Percentiles rank a stretch among this genome's conserved stretches.
phyloP scores from a whole-genome alignment of 2,329 filamentous ascomycete genomes.

The Ophiostoma quercus region DNA sequence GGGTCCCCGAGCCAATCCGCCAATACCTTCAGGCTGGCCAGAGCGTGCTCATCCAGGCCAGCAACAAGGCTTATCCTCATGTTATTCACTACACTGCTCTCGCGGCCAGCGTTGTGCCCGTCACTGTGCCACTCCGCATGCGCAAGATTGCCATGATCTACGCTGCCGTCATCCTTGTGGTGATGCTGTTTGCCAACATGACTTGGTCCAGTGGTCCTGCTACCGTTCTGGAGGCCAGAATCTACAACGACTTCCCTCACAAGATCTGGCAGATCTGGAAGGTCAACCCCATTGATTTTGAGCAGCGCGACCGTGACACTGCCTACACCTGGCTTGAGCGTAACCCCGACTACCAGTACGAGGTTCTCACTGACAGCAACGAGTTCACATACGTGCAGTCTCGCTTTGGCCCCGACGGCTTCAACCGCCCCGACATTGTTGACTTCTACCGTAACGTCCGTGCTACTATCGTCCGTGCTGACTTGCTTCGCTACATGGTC shows the following conservation, averaged over 20 bases:
- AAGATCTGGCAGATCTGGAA: slow-evolving; percentile 80
- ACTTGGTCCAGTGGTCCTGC: slow-evolving; percentile 10
- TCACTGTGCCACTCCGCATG: slow-evolving; percentile 22
- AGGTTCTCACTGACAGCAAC: slow-evolving; percentile 65
- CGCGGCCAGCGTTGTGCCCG: slow-evolving; percentile 8
- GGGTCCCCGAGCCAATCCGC: slow-evolving; percentile 14
- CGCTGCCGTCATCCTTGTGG: slow-evolving; percentile 19
- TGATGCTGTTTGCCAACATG: slow-evolving; percentile 22
- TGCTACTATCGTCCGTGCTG: slow-evolving; percentile 61
- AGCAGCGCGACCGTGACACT: slow-evolving; percentile 54
- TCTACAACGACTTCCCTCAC: slow-evolving; percentile 46
- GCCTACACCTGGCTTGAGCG: slow-evolving; percentile 61
- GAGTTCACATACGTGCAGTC: slow-evolving; percentile 62
- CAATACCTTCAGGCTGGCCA: slow-evolving; percentile 17
- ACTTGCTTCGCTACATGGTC: slow-evolving; percentile 60
- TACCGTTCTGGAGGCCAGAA: slow-evolving; percentile 12
- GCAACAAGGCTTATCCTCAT: background rate
- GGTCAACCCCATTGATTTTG: slow-evolving; percentile 60
- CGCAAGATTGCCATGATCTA: slow-evolving; percentile 25
- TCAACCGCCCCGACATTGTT: slow-evolving; percentile 62
- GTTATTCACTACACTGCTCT: slow-evolving; percentile 12
- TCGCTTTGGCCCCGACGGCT: slow-evolving; percentile 59
- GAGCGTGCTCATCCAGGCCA: background rate
- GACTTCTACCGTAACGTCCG: slow-evolving; percentile 55
- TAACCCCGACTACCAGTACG: slow-evolving; percentile 62